These are phyloP conservation scores for Diaporthe vaccinii DNA, from an alignment of 2,329 filamentous ascomycete genomes.

Conservation along the genomic window DNA sequence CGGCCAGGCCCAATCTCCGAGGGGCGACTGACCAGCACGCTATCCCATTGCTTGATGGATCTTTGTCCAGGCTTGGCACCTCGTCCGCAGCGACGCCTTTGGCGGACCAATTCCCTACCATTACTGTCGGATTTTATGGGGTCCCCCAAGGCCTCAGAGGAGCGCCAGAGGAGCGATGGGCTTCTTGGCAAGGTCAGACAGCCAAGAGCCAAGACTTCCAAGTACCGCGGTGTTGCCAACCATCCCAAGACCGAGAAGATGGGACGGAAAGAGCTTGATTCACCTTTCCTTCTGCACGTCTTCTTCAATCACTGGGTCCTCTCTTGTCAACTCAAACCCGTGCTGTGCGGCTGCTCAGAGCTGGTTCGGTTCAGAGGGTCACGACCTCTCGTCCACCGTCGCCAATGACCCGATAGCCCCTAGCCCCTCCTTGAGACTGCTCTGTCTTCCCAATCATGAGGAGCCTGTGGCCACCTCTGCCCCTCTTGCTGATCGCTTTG, in stretches of 20 bases:
- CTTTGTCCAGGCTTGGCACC: conserved; percentile 22
- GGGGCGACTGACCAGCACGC: conserved; percentile 25
- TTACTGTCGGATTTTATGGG: conserved; percentile 25
- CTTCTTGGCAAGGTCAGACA: conserved; percentile 38
- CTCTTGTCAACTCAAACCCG: conserved; percentile 1
- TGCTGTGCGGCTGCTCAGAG: conserved; percentile 13
- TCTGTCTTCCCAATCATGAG: conserved; percentile 31
- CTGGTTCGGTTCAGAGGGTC: conserved; percentile 20
- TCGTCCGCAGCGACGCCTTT: conserved; percentile 1
- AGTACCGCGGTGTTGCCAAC: conserved; percentile 18
- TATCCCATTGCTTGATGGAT: conserved; percentile 25
- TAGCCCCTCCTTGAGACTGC: conserved; percentile 18
- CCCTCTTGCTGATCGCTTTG: conserved; percentile 36
- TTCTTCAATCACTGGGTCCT: background rate
- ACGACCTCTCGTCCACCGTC: conserved; percentile 24
- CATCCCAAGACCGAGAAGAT: background rate
- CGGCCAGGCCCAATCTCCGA: conserved; percentile 21
- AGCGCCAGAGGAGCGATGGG: conserved; percentile 28
- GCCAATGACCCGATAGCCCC: conserved; percentile 29
- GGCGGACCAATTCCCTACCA: conserved; percentile 21
- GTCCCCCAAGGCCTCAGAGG: conserved; percentile 5
- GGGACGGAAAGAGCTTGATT: conserved; percentile 17
- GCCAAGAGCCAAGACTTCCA: conserved; percentile 36
- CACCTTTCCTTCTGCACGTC: background rate
- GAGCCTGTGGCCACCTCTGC: conserved; percentile 29